Evolutionary conservation across 2,329 filamentous ascomycete species (phyloP).

Genomic region (Aspergillus spinulosporus): DNA sequence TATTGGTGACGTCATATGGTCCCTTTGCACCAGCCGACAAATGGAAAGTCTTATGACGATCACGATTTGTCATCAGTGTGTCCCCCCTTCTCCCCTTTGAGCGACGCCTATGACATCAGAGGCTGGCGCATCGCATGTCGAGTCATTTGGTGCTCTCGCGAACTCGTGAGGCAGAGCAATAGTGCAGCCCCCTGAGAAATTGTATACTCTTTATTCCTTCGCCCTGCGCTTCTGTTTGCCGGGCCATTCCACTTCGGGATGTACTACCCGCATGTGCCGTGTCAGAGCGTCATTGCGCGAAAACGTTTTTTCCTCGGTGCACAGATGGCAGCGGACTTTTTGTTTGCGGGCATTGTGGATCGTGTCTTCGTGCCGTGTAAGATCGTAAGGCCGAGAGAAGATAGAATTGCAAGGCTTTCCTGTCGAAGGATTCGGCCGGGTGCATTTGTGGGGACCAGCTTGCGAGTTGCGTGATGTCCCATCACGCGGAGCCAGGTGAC

Average conservation of each 20-base stretch:
- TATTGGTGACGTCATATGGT: conserved; percentile 25
- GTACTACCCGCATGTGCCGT: conserved; percentile 89
- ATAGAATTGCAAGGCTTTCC: conserved; percentile 92
- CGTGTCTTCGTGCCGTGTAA: conserved; percentile 94
- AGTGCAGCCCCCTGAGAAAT: background rate
- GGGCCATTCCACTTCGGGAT: conserved; percentile 83
- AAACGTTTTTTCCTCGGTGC: conserved; percentile 95
- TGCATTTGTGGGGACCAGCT: conserved; percentile 88
- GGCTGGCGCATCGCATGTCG: conserved; percentile 23
- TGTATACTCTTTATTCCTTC: conserved; percentile 30
- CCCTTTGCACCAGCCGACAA: conserved; percentile 9
- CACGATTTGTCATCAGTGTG: conserved; percentile 19
- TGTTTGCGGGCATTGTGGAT: conserved; percentile 94
- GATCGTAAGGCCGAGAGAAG: conserved; percentile 93
- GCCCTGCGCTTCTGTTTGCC: conserved; percentile 57
- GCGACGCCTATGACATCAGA: conserved; percentile 25
- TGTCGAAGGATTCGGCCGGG: conserved; percentile 89
- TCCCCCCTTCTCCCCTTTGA: conserved; percentile 12
- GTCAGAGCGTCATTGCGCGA: conserved; percentile 93
- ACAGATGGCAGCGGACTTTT: conserved; percentile 90
- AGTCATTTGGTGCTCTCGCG: conserved; percentile 15
- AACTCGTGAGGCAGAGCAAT: conserved; percentile 1
- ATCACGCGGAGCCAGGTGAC: conserved; percentile 44
- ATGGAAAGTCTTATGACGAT: conserved; percentile 23
- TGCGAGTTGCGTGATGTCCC: conserved; percentile 72